Base-by-base conservation (phyloP, 805 yeast genomes). In the Candida sanyiensis region DNA sequence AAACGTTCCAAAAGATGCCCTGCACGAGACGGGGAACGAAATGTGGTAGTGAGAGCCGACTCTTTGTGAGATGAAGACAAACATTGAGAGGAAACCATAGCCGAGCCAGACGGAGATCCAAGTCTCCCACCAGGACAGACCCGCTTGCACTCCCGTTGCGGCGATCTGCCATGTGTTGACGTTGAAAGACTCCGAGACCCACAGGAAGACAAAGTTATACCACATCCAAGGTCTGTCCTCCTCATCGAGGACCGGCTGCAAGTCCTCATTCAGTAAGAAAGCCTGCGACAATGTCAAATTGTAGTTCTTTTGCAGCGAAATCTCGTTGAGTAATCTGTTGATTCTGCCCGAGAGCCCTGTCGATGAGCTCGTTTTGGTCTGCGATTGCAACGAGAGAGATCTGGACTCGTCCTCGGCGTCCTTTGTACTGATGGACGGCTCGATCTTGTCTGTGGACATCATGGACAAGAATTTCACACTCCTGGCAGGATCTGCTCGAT, bases 71-170 rank as follows among this genome's bases (percentile, higher is more conserved):
- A 79, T 56, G 6, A 75, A 72, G 24, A 88, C 82, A 48, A 86
- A 84, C 2, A 72, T 49, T 43, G 84, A 93, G 43, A 84, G 75
- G 32, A 83, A 61, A 16, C 69, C 56, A 59, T 87, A 87, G 6
- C 96, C 96, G 13, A 87, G 46, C 93, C 95, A 85, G 20, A 87
- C 93, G 1, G 90, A 75, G 28, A 86, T 64, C 94, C 95, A 87
- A 12, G 83, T 78, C 55, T 80, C 88, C 94, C 95, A 87, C 95
- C 95, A 86, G 15, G 80, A 73, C 62, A 87, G 64, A 8, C 93
- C 93, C 15, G 79, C 76, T 38, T 69, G 66, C 40, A 83, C 80
- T 51, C 95, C 94, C 0, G 94, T 82, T 7, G 90, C 78, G 3
- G 95, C 95, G 51, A 87, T 85, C 66, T 83, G 87, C 87, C 90